Base-by-base conservation (phyloP, 202 grass and related monocot genomes). In the Panicum hallii region DNA sequence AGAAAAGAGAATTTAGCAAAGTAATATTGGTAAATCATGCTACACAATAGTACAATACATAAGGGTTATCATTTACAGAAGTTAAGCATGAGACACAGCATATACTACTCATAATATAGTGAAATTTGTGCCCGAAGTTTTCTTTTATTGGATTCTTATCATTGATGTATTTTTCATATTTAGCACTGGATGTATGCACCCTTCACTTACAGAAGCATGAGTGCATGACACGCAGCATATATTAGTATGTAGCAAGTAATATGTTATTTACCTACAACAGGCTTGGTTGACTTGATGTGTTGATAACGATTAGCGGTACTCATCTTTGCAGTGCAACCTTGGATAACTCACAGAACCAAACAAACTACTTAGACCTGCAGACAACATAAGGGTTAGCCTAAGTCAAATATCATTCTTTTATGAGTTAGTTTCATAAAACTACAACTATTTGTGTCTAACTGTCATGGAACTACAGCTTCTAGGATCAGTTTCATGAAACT, bases 251-350 rank as follows among this genome's bases (percentile, higher is more conserved):
- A 87, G 55, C 45, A 72, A 54, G 40, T 17, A 23, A 47, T 72
- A 73, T 68, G 40, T 50, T 60, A 84, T 26, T 42, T 79, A 88
- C 89, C 85, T 91, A 85, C 17, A 76, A 91, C 45, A 85, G 89
- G 89, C 71, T 67, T 88, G 77, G 77, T 88, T 58, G 71, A 77
- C 64, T 52, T 91, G 77, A 88, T 85, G 57, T 84, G 89, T 72
- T 88, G 89, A 63, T 84, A 76, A 4, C 57, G 81, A 52, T 85
- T 81, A 83, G 79, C 32, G 17, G 84, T 47, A 87, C 77, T 91
- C 89, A 91, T 91, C 64, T 91, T 88, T 43, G 89, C 73, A 3
- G 70, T 80, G 55, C 57, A 87, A 80, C 62, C 56, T 77, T 23
- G 11, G 55, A 91, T 81, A 72, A 80, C 81, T 81, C 77, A 84